Conservation (phyloP, 228 moss, liverwort and hornwort species). For the Sphagnum fallax region DNA sequence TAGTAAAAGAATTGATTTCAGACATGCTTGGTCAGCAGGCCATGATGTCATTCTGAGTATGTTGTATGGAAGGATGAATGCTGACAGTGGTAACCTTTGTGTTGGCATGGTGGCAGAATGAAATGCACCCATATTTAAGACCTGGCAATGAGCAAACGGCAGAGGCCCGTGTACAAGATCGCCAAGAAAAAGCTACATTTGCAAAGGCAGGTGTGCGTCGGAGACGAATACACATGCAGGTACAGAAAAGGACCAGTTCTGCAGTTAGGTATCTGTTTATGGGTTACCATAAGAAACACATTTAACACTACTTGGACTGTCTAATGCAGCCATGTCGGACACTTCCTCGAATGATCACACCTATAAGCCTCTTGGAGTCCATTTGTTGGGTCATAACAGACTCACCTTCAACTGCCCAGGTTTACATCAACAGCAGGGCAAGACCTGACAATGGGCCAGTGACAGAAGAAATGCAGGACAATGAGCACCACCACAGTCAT, state of each 20-base stretch:
- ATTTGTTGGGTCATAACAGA: slow-evolving; percentile 52
- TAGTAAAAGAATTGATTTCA: too few species aligned
- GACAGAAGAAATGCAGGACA: slow-evolving; percentile 21
- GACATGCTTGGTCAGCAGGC: too few species aligned
- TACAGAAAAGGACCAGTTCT: neutral
- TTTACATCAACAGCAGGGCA: slow-evolving; percentile 39
- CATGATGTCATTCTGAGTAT: too few species aligned
- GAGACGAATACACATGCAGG: slow-evolving; percentile 57
- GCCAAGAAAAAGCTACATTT: slow-evolving; percentile 39
- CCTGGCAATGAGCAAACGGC: slow-evolving; percentile 20
- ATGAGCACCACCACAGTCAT: slow-evolving; percentile 12
- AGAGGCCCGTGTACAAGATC: slow-evolving; percentile 32
- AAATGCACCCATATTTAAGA: slow-evolving; percentile 5
- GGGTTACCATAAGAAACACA: too few species aligned
- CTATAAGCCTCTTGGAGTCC: slow-evolving; percentile 37
- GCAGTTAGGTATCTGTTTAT: too few species aligned
- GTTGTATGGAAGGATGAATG: too few species aligned
- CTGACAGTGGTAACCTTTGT: too few species aligned
- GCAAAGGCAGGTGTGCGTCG: slow-evolving; percentile 59
- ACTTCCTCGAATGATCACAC: slow-evolving; percentile 35
- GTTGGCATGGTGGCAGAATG: neutral
- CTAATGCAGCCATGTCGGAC: slow-evolving; percentile 49
- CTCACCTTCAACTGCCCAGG: slow-evolving; percentile 33
- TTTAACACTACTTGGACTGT: neutral
- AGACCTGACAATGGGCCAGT: slow-evolving; percentile 26